phyloP scores from a whole-genome alignment of 768 basidiomycete species.

The Phlegmacium glaucopus region DNA sequence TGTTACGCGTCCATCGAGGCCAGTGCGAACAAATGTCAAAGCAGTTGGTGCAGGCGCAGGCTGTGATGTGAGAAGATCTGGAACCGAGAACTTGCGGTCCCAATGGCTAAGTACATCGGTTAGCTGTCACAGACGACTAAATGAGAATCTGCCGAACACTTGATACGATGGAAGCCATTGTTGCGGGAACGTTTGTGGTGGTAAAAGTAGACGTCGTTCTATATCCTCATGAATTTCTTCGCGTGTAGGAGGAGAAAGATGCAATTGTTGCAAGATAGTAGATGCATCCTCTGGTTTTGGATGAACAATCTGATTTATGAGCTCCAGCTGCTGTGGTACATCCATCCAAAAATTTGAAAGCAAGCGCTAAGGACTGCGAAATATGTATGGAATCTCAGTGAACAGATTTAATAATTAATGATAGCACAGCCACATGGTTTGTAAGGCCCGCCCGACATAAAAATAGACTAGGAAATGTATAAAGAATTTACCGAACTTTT shows the following conservation, averaged over 20 bases:
- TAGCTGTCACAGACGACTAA: constrained; percentile 8
- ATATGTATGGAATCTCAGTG: no score
- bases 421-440: no score
- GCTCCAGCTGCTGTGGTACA: constrained; percentile 18
- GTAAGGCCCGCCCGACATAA: no score
- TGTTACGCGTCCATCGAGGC: constrained; percentile 74
- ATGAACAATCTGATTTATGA: constrained; percentile 46
- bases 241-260: constrained; percentile 56
- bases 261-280: constrained; percentile 49
- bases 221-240: constrained; percentile 65
- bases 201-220: constrained; percentile 71
- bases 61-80: constrained; percentile 58
- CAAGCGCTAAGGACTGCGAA: no score
- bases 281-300: constrained; percentile 38
- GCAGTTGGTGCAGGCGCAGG: constrained; percentile 76
- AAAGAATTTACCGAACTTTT: no score
- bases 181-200: constrained; percentile 59
- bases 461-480: no score
- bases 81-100: constrained; percentile 57
- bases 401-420: no score
- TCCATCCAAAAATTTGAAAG: constrained; percentile 4
- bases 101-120: constrained; percentile 53
- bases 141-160: constrained; percentile 49
- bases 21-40: constrained; percentile 70
- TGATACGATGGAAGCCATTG: constrained; percentile 83